Conservation (phyloP, 805 yeast species). For the Candida stauntonica region DNA sequence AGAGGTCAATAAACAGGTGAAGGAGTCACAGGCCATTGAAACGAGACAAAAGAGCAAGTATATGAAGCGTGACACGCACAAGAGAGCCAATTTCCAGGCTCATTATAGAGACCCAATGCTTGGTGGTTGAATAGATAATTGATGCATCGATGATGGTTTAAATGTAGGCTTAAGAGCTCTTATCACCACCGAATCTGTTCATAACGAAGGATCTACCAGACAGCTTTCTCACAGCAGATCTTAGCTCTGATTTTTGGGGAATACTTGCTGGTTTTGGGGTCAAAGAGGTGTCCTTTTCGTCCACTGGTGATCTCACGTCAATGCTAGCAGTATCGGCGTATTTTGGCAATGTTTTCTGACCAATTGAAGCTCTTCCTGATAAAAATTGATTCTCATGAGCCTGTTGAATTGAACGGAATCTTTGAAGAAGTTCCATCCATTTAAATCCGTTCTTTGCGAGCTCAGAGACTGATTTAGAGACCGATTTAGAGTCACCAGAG, state of each 20-base stretch:
- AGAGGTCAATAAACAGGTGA: slow-evolving; percentile 47
- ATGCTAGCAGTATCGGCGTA: slow-evolving; percentile 19
- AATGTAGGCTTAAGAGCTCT: background rate
- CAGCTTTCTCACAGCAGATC: slow-evolving; percentile 26
- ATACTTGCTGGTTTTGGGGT: slow-evolving; percentile 1
- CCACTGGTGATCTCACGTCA: slow-evolving; percentile 18
- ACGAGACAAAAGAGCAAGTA: slow-evolving; percentile 40
- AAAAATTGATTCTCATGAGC: slow-evolving; percentile 31
- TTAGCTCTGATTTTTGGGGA: slow-evolving; percentile 13
- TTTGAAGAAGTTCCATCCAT: slow-evolving; percentile 42
- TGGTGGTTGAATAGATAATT: slow-evolving; percentile 25
- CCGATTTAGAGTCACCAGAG: slow-evolving; percentile 7
- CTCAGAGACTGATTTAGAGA: slow-evolving; percentile 12
- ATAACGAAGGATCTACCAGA: slow-evolving; percentile 30
- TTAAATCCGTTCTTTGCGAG: slow-evolving; percentile 26
- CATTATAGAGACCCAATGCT: slow-evolving; percentile 78
- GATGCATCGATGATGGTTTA: too few species aligned
- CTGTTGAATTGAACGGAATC: slow-evolving; percentile 45
- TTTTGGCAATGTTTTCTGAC: slow-evolving; percentile 21
- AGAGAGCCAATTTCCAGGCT: slow-evolving; percentile 73
- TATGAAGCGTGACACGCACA: slow-evolving; percentile 51
- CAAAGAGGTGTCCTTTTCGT: slow-evolving; percentile 4
- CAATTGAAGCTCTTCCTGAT: slow-evolving; percentile 11
- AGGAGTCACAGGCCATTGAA: slow-evolving; percentile 37
- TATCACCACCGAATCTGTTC: slow-evolving; percentile 27